Percentiles rank a stretch among this genome's conserved stretches.
Conservation (phyloP, 176 grass and related monocot species). For the Alloteropsis semialata region DNA sequence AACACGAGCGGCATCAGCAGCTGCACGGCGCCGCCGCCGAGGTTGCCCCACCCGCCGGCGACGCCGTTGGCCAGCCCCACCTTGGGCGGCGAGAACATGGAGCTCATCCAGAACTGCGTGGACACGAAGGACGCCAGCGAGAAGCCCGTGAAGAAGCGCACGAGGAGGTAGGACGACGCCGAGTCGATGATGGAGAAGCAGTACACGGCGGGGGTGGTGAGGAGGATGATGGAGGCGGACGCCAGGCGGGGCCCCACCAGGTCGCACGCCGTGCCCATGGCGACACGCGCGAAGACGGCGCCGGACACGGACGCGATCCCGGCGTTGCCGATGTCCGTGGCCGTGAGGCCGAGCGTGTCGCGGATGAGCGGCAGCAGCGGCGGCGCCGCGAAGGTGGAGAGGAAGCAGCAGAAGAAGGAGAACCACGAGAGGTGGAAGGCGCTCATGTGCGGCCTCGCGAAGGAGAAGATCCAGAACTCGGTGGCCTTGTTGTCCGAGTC, state of each 20-base stretch:
- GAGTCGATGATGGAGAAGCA: constrained; percentile 64
- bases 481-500: constrained; percentile 93
- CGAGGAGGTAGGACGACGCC: constrained; percentile 54
- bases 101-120: constrained; percentile 98
- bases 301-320: constrained; percentile 91
- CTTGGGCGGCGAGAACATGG: constrained; percentile 82
- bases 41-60: constrained; percentile 91
- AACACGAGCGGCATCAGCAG: constrained; percentile 85
- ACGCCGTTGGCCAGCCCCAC: constrained; percentile 88
- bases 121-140: constrained; percentile 95
- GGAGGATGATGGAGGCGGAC: constrained; percentile 70
- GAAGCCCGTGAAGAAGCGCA: constrained; percentile 92
- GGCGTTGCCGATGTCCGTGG: constrained; percentile 90
- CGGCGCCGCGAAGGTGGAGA: constrained; percentile 84
- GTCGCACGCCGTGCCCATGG: constrained; percentile 96
- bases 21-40: constrained; percentile 89
- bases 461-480: constrained; percentile 89
- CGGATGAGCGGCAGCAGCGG: constrained; percentile 85
- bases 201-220: constrained; percentile 85
- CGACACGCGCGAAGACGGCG: constrained; percentile 80
- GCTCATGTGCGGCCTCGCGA: constrained; percentile 77
- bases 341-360: constrained; percentile 69
- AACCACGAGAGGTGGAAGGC: constrained; percentile 95
- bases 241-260: constrained; percentile 73
- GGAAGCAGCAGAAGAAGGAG: constrained; percentile 99